Evolutionary conservation across 1,139 yeast species (phyloP).

Genomic region (Yamadazyma sp.): DNA sequence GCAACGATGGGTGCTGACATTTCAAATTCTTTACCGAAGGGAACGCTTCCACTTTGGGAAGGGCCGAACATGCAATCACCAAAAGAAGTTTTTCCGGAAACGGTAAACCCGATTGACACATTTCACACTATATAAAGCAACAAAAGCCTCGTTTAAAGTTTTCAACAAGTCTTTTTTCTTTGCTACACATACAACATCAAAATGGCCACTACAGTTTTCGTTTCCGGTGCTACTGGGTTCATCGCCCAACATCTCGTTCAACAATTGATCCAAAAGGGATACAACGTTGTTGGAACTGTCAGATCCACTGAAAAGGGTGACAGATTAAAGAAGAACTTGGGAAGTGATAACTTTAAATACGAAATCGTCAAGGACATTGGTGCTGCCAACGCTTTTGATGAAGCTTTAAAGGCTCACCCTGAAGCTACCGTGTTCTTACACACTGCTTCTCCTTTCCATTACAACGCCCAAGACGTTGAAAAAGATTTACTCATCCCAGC

Average conservation of each 20-base stretch:
- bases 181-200: background rate
- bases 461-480: constrained; percentile 16
- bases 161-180: background rate
- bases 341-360: constrained; percentile 32
- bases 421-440: constrained; percentile 56
- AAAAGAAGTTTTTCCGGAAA: too few species aligned
- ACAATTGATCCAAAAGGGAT: constrained; percentile 34
- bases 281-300: constrained; percentile 59
- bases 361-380: constrained; percentile 54
- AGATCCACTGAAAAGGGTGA: constrained; percentile 55
- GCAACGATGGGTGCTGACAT: too few species aligned
- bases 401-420: constrained; percentile 46
- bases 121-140: too few species aligned
- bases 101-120: too few species aligned
- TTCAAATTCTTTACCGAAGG: too few species aligned
- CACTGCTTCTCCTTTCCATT: constrained; percentile 32
- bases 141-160: too few species aligned
- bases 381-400: constrained; percentile 52
- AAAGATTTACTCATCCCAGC: constrained; percentile 21
- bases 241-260: constrained; percentile 35
- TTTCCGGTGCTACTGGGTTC: constrained; percentile 39
- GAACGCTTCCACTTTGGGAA: too few species aligned
- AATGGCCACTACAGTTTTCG: constrained; percentile 24
- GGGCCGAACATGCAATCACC: too few species aligned
- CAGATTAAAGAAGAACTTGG: constrained; percentile 31